Base-by-base conservation (phyloP, 192 early-diverging fungal genomes). In the Pilaira anomala region DNA sequence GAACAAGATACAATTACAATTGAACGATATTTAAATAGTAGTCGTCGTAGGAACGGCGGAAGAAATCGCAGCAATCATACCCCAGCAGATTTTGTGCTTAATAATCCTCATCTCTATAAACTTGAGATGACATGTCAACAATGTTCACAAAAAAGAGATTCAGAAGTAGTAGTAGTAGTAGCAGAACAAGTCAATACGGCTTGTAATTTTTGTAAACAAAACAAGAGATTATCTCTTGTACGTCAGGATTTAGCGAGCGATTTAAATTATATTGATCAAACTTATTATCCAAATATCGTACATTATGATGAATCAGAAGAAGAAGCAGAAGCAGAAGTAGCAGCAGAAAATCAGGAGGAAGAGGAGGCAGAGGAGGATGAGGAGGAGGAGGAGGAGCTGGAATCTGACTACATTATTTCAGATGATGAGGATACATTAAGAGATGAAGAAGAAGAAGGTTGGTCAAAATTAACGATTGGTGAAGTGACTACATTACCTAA, bases 211-310 rank as follows among this genome's bases (percentile, higher is more conserved):
- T 67, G 65, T 24, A 21, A 56, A 7, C 26, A 67, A 41, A 51
- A 44, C 16, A 67, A 67, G 11, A 30, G 65, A n/a, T 9, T 67
- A 30, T 67, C 65, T 14, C 16, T 67, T 1, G 65, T 67, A 3
- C 65, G 58, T 3, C 26, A 60, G n/a, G 7, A 67, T 30, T 24
- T 67, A 13, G 65, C 65, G 3, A 51, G 54, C 9, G 73, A 75
- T 30, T 51, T 75, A 14, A 48, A 63, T 12, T 75, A 75, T 45
- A 62, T 75, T 39, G 67, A 75, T 36, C 48, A 69, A 40, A 75
- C 67, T 0, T 75, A 75, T 13, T 75, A 75, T 21, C 36, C 64
- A 3, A 26, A 30, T 25, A 39, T 60, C 11, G 25, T 39, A n/a
- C 57, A 46, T 44, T 60, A 42, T 9, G 36, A 36, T 2, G 41